phyloP scores from a whole-genome alignment of 129 eudicot species.

The Erigeron canadensis region DNA sequence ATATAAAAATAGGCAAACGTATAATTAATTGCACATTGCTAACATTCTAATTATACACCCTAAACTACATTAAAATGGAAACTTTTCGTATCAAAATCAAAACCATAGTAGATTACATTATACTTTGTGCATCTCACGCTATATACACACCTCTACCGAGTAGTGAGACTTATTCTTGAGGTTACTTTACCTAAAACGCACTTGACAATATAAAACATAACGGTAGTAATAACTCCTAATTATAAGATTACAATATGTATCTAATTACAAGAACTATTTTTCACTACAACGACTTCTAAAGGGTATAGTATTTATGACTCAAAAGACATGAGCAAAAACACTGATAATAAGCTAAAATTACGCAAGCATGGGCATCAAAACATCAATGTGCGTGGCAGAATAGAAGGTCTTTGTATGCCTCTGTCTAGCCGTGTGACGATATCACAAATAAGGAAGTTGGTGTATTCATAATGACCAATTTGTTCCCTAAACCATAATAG shows the following conservation, averaged over 20 bases:
- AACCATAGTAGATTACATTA: background rate
- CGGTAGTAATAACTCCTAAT: background rate
- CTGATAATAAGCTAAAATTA: too few species aligned
- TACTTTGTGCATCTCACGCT: conserved; percentile 13
- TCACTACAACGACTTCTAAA: too few species aligned
- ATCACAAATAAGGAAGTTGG: too few species aligned
- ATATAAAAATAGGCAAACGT: background rate
- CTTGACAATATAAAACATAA: background rate
- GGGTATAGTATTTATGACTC: too few species aligned
- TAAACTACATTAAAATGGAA: background rate
- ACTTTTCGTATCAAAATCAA: background rate
- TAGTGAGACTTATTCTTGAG: background rate
- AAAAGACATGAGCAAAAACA: too few species aligned
- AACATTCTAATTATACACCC: background rate
- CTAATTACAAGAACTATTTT: background rate
- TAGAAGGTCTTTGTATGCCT: too few species aligned
- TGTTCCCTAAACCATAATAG: background rate
- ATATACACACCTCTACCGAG: background rate
- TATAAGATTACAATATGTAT: background rate
- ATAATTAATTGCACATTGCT: background rate
- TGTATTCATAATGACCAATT: too few species aligned
- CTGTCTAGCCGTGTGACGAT: too few species aligned
- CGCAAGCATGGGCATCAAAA: too few species aligned
- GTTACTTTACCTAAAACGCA: background rate
- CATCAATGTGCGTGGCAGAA: too few species aligned